phyloP scores from a whole-genome alignment of 2,329 filamentous ascomycete species.

The Aulographum hederae region DNA sequence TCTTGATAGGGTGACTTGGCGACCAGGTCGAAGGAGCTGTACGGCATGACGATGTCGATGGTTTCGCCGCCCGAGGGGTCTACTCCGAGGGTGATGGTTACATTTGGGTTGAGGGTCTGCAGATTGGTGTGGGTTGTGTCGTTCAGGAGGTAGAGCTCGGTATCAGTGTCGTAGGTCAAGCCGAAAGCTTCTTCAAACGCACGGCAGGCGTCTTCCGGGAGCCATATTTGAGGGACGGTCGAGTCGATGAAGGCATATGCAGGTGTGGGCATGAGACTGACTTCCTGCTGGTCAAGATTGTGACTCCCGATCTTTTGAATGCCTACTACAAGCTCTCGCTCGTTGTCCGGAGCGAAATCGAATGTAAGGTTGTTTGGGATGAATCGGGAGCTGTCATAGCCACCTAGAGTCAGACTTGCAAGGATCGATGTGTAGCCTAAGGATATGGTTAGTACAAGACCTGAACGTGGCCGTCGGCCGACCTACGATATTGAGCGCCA shows the following conservation, averaged over 20 bases:
- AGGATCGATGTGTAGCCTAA: conserved; percentile 17
- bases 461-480: not conserved
- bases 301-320: conserved; percentile 22
- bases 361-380: conserved; percentile 43
- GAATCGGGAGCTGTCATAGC: conserved; percentile 48
- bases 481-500: conserved; percentile 51
- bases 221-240: conserved; percentile 29
- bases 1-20: conserved; percentile 31
- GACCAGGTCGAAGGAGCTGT: conserved; percentile 29
- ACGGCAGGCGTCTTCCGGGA: conserved; percentile 36
- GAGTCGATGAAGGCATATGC: conserved; percentile 28
- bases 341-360: conserved; percentile 34
- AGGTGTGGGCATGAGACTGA: conserved; percentile 18
- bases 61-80: conserved; percentile 12
- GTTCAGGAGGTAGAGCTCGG: conserved; percentile 46
- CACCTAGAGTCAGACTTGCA: conserved; percentile 43
- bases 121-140: conserved; percentile 36
- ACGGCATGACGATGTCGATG: conserved; percentile 28
- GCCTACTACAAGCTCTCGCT: conserved; percentile 41
- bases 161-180: conserved; percentile 43
- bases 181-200: conserved; percentile 46
- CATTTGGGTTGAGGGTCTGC: conserved; percentile 19
- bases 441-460: not conserved
- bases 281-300: conserved; percentile 12
- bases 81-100: conserved; percentile 23